A percentile compares a stretch with the other conserved stretches of the same genome.
phyloP scores from a whole-genome alignment of 129 eudicot genomes.

The Helichrysum umbraculigerum region DNA sequence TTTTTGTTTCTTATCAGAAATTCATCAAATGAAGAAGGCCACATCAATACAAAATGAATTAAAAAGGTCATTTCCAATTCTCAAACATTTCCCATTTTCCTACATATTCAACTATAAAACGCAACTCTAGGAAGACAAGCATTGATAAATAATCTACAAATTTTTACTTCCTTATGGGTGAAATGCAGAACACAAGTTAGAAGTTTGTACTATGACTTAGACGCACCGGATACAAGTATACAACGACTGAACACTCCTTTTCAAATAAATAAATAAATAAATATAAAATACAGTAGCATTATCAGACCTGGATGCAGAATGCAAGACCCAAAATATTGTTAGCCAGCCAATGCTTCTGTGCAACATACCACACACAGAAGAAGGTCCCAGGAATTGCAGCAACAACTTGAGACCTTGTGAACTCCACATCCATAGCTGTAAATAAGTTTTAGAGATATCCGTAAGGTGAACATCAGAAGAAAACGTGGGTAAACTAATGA shows the following conservation, averaged over 20 bases:
- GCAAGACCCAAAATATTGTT: conserved; percentile 95
- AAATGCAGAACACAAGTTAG: background rate
- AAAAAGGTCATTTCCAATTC: background rate
- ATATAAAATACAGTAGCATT: background rate
- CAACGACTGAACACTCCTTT: background rate
- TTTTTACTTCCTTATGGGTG: background rate
- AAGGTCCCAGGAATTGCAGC: conserved; percentile 96
- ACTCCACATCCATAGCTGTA: conserved; percentile 87
- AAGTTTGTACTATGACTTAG: background rate
- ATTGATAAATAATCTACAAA: background rate
- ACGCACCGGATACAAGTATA: background rate
- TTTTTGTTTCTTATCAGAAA: background rate
- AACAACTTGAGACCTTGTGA: conserved; percentile 88
- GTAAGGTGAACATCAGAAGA: conserved; percentile 14
- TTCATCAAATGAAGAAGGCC: conserved; percentile 1
- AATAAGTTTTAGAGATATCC: conserved; percentile 22
- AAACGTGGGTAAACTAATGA: background rate
- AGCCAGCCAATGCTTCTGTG: conserved; percentile 98
- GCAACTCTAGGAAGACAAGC: background rate
- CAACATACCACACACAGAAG: conserved; percentile 97
- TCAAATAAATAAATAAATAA: background rate
- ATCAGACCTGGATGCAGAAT: conserved; percentile 90
- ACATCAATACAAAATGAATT: conserved; percentile 9
- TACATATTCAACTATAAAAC: background rate
- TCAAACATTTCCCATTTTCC: conserved; percentile 1